phyloP scores from a whole-genome alignment of 352 stramenopile species.

The Aphanomyces stellatus region DNA sequence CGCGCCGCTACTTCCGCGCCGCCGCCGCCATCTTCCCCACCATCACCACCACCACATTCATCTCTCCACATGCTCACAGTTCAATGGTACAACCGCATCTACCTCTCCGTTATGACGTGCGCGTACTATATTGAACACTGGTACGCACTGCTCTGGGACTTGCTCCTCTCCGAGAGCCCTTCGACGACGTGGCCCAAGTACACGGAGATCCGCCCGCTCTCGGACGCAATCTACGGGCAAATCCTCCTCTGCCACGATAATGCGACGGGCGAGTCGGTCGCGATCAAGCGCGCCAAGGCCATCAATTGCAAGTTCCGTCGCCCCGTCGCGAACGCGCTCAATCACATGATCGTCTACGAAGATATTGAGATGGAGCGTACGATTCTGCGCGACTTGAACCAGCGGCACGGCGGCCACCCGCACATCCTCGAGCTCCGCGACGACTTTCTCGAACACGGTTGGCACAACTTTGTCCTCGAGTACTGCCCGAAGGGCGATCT shows the following conservation, averaged over 20 bases:
- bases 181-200: conserved; percentile 11
- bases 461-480: conserved; percentile 12
- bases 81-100: neutral
- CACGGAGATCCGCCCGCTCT: neutral
- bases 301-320: neutral
- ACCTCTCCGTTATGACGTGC: conserved; percentile 1
- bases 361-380: conserved; percentile 3
- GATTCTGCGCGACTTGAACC: conserved; percentile 10
- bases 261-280: conserved; percentile 52
- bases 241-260: conserved; percentile 68
- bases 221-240: conserved; percentile 59
- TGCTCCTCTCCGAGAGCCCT: neutral
- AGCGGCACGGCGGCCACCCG: neutral
- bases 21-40: no score
- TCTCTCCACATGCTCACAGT: neutral
- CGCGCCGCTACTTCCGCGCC: no score
- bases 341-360: neutral
- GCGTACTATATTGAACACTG: conserved; percentile 1
- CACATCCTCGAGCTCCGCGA: conserved; percentile 6
- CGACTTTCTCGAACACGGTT: conserved; percentile 11
- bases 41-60: no score
- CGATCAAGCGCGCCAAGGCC: conserved; percentile 56
- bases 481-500: conserved; percentile 11
- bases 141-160: neutral
- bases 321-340: neutral